A percentile compares a stretch with the other conserved stretches of the same genome.
These are phyloP conservation scores for Immersiporthe knoxdaviesiana DNA, from an alignment of 2,329 filamentous ascomycete species.

Conservation along the genomic window DNA sequence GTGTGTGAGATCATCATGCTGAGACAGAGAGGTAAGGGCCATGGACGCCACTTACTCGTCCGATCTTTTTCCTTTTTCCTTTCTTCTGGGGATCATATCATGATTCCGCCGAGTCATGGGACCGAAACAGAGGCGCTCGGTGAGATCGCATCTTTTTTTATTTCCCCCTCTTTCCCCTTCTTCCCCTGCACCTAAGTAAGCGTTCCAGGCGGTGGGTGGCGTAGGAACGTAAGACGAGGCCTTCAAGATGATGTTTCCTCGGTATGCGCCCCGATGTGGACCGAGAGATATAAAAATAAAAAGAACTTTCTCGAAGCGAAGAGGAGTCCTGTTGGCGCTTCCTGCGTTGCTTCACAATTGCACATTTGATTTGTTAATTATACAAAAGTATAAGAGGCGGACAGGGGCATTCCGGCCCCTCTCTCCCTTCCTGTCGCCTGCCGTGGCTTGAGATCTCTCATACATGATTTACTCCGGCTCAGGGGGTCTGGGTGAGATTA, in stretches of 20 bases:
- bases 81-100: background rate
- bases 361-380: background rate
- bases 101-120: background rate
- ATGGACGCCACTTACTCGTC: background rate
- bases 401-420: too few relatives aligned
- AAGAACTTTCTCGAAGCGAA: background rate
- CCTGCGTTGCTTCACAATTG: background rate
- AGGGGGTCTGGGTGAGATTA: background rate
- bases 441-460: background rate
- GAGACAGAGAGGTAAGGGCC: background rate
- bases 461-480: background rate
- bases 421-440: too few relatives aligned
- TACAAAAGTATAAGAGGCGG: background rate
- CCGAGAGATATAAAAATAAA: background rate
- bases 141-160: background rate
- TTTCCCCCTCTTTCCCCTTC: too few relatives aligned
- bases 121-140: background rate
- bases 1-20: background rate
- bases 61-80: background rate
- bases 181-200: background rate
- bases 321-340: background rate
- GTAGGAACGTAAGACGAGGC: conserved; percentile 1
- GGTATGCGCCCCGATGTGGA: background rate
- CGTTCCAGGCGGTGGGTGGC: background rate
- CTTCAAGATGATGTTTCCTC: background rate